phyloP scores from a whole-genome alignment of 169 alveolate genomes.

The Perkinsus chesapeaki region DNA sequence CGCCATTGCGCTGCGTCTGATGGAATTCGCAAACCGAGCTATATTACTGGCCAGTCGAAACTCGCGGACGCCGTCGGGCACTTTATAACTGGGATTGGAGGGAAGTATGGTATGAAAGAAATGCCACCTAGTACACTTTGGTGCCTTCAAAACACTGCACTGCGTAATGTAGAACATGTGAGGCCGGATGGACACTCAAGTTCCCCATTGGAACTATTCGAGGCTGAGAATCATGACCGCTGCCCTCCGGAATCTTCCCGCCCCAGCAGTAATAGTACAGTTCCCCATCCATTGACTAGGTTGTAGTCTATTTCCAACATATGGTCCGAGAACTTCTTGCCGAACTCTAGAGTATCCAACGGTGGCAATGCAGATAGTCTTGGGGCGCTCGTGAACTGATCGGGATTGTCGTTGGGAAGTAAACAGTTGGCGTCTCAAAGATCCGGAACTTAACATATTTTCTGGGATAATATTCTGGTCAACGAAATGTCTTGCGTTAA shows the following conservation, averaged over 20 bases:
- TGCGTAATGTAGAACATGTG: background rate
- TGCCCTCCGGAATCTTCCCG: background rate
- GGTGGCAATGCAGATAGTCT: background rate
- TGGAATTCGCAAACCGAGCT: background rate
- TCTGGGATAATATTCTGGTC: no score
- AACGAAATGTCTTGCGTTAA: no score
- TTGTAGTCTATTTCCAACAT: background rate
- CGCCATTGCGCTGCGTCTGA: background rate
- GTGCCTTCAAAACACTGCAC: background rate
- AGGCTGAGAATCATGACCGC: background rate
- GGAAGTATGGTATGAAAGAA: background rate
- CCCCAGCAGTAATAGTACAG: background rate
- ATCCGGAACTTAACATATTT: no score
- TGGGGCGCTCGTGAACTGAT: background rate
- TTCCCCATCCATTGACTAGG: background rate
- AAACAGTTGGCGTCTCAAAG: background rate
- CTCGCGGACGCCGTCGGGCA: background rate
- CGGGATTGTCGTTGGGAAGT: background rate
- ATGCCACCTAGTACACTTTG: background rate
- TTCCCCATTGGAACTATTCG: background rate
- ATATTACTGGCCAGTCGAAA: background rate
- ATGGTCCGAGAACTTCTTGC: background rate
- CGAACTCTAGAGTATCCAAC: background rate
- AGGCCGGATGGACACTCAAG: background rate
- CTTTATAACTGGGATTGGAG: background rate